phyloP scores from a whole-genome alignment of 108 stramenopile species.

The Nitzschia putrida region DNA sequence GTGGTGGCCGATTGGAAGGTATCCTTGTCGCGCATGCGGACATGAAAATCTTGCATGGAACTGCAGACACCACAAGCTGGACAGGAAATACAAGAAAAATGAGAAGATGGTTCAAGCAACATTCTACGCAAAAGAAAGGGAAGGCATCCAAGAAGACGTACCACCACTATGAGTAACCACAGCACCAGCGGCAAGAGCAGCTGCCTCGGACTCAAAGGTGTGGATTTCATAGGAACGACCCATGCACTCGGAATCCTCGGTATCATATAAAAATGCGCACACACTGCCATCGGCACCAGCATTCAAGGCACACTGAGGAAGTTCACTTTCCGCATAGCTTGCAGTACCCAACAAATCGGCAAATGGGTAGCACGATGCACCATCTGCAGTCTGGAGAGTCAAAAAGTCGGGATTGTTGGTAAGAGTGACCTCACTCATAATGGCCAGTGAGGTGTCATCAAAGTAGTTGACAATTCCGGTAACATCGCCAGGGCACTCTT shows the following conservation, averaged over 20 bases:
- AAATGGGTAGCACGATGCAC: constrained; percentile 33
- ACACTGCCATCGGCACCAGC: constrained; percentile 4
- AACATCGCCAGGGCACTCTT: constrained; percentile 24
- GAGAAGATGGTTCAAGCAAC: background rate
- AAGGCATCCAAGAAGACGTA: constrained; percentile 4
- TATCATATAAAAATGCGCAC: constrained; percentile 31
- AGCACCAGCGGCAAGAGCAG: constrained; percentile 23
- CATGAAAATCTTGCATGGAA: constrained; percentile 29
- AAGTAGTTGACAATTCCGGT: constrained; percentile 21
- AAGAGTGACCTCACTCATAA: constrained; percentile 3
- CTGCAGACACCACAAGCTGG: constrained; percentile 39
- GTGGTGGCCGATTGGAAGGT: constrained; percentile 13
- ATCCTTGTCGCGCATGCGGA: constrained; percentile 17
- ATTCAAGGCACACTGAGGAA: constrained; percentile 23
- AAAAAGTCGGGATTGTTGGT: constrained; percentile 27
- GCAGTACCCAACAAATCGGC: constrained; percentile 17
- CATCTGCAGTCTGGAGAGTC: constrained; percentile 15
- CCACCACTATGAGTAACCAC: constrained; percentile 35
- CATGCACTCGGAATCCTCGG: constrained; percentile 14
- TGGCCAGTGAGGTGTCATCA: background rate
- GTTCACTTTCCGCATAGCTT: background rate
- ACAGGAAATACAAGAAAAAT: background rate
- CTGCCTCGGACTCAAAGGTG: constrained; percentile 18
- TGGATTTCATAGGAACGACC: constrained; percentile 22
- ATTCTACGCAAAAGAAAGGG: background rate